Evolutionary conservation across 257 asterid species (phyloP), one percentile per base, ranked within the genome.

Genomic region (Oldenlandia corymbosa): DNA sequence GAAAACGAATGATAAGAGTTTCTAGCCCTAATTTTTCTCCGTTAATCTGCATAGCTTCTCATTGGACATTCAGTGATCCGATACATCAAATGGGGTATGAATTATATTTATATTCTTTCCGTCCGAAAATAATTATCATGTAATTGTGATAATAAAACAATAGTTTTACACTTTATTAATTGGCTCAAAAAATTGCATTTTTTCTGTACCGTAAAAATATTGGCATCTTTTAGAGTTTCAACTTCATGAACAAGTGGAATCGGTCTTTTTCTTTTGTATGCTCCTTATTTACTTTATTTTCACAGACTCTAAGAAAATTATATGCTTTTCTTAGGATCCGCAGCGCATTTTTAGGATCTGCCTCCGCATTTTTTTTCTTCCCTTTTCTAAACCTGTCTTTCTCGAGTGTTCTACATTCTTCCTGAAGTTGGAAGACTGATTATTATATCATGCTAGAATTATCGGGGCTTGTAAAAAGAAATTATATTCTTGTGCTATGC

Each of bases 311-410:
- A 5, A 7, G 20, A n/a, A 14, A 54, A 12, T 14, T 18, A 21
- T 41, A 28, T 61, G 9, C 54, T 43, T 61, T 61, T 17, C 66
- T 43, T 61, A 46, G 52, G 18, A 14, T 18, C 42, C 42, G 27
- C 55, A 32, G 54, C 41, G 28, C 2, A 9, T 61, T 61, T 5
- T 26, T 23, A 10, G 13, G 7, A 23, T 32, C n/a, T 58, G 10
- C 7, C n/a, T 58, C 31, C 23, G n/a, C n/a, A n/a, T n/a, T n/a
- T n/a, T n/a, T n/a, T n/a, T n/a, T n/a, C n/a, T n/a, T n/a, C n/a
- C n/a, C n/a, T 21, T 59, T 39, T 21, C 41, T 59, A n/a, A 4
- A 9, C 26, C 7, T 41, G 26, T 5, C 16, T 55, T 17, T 45
- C 50, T 8, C 20, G 20, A 14, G 21, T 45, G 14, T 14, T 45